Base-by-base conservation (phyloP, 2,329 filamentous ascomycete species). In the Nakataea oryzae region DNA sequence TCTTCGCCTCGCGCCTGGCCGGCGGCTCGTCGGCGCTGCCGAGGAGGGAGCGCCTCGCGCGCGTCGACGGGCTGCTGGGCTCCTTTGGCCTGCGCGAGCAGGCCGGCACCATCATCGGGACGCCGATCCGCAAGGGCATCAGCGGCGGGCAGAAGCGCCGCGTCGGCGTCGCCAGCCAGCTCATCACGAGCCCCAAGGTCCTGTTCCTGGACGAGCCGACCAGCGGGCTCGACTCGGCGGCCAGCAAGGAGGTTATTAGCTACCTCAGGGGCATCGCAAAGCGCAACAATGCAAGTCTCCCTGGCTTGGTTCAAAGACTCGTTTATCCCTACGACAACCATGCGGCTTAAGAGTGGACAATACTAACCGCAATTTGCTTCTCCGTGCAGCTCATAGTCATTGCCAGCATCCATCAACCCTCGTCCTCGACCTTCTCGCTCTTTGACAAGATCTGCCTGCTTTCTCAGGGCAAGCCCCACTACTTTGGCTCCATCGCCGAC, bases 201-300 rank as follows among this genome's bases (percentile, higher is more conserved):
- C 73, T 96, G 28, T 95, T 96, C 70, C 75, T 96, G 34, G 90
- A 95, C 70, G 90, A 95, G 73, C 90, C 90, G 0, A 96, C 91
- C 0, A 91, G 88, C 66, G 91, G 91, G 11, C 78, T 96, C 12
- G 91, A 96, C 72, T 93, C 89, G 9, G 86, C 86, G 0, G 87
- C 88, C 0, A 90, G 87, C 63, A 86, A 79, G 66, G 89, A 96
- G 72, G 89, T 96, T 27, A 85, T 93, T 62, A 86, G 79, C 3
- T 92, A 89, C 71, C 81, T 93, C 59, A 85, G 82, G 69, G 76
- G 79, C 12, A 80, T 92, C 32, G 89, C 86, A 0, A 82, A 80
- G 69, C 80, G 81, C 64, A 84, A 90, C 70, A 88, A 87, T 63
- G 85, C 87, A 67, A 64, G 80, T 68, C 41, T 17, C 13, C 14